Percentiles rank a stretch among this genome's conserved stretches.
phyloP scores from a whole-genome alignment of 345 rosid genomes.

The Murraya paniculata region DNA sequence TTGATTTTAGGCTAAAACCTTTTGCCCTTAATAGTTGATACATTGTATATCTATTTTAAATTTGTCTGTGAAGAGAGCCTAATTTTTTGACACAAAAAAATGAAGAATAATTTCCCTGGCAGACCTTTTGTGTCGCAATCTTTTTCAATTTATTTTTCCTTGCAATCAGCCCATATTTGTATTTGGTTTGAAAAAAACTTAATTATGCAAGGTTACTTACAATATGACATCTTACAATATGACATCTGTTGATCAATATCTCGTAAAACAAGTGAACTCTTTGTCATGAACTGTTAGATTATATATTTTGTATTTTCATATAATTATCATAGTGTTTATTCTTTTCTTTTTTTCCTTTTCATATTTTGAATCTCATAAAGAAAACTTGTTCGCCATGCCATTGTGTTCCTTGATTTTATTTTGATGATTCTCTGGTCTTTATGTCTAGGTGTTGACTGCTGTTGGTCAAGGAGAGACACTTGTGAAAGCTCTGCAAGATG shows the following conservation, averaged over 20 bases:
- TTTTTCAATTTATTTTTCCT: background rate
- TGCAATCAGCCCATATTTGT: background rate
- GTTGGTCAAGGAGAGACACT: conserved; percentile 84
- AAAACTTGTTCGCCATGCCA: background rate
- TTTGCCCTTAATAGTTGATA: background rate
- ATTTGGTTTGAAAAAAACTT: background rate
- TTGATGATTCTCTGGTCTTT: conserved; percentile 22
- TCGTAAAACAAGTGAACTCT: background rate
- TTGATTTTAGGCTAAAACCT: background rate
- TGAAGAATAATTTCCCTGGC: background rate
- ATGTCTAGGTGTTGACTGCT: conserved; percentile 79
- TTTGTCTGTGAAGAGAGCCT: background rate
- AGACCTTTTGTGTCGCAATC: background rate
- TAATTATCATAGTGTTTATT: background rate
- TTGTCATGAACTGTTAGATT: background rate
- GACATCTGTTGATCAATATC: background rate
- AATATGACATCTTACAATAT: background rate
- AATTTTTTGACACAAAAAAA: background rate
- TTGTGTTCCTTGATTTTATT: conserved; percentile 16
- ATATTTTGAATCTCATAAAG: background rate
- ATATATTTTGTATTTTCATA: background rate
- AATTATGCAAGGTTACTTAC: too few relatives aligned
- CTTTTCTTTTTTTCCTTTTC: background rate
- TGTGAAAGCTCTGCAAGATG: conserved; percentile 82
- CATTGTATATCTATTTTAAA: background rate